phyloP scores from a whole-genome alignment of 176 grass and related monocot genomes.

The Typha latifolia region DNA sequence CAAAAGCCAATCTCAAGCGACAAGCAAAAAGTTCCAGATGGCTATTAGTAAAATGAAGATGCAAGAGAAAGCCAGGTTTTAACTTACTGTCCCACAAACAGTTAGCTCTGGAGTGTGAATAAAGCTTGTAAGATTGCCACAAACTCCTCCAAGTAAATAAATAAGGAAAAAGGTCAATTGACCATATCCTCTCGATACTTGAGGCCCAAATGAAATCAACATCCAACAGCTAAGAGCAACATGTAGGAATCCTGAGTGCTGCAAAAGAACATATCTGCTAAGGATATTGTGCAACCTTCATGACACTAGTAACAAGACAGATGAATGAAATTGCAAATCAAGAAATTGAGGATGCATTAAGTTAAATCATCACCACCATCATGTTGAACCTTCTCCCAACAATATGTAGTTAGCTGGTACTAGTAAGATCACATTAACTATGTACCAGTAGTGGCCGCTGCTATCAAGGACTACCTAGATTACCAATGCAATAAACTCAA shows the following conservation, averaged over 20 bases:
- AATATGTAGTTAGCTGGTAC: neutral
- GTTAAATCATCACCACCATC: too few species aligned
- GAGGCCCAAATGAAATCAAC: conserved; percentile 56
- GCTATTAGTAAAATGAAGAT: neutral
- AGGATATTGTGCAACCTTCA: too few species aligned
- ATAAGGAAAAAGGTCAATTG: conserved; percentile 66
- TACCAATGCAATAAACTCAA: too few species aligned
- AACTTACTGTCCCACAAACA: conserved; percentile 76
- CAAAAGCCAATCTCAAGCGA: too few species aligned
- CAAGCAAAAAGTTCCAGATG: neutral
- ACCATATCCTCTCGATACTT: conserved; percentile 57
- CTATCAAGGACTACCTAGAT: too few species aligned
- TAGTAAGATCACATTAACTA: too few species aligned
- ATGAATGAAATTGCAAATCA: neutral
- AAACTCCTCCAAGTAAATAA: conserved; percentile 75
- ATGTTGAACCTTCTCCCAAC: too few species aligned
- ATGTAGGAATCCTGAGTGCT: conserved; percentile 78
- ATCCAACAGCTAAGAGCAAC: conserved; percentile 63
- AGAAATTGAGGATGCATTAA: neutral
- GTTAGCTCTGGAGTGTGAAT: conserved; percentile 73
- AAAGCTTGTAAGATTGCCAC: conserved; percentile 70
- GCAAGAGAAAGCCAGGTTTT: too few species aligned
- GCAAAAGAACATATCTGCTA: conserved; percentile 2
- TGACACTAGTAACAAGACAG: too few species aligned
- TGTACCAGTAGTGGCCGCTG: too few species aligned